phyloP scores from a whole-genome alignment of 2,329 filamentous ascomycete species.

The Calonectria leucothoes region DNA sequence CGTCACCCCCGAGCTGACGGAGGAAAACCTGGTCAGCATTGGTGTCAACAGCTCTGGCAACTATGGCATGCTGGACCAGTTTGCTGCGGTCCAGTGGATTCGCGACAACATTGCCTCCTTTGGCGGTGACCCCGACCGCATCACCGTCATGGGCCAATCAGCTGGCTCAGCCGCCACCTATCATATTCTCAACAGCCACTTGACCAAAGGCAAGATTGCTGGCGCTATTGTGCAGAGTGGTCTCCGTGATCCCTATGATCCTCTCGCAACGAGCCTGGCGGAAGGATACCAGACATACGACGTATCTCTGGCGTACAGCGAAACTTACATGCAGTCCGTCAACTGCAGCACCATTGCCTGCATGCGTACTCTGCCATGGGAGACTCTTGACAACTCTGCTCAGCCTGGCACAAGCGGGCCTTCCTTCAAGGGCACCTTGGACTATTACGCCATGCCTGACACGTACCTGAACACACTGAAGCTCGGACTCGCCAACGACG shows the following conservation, averaged over 20 bases:
- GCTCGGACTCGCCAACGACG: neutral
- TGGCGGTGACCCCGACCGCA: conserved; percentile 16
- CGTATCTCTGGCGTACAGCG: neutral
- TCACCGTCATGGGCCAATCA: conserved; percentile 20
- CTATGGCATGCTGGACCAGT: conserved; percentile 16
- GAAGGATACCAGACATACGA: neutral
- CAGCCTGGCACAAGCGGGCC: neutral
- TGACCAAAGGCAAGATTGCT: conserved; percentile 18
- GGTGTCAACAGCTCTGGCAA: conserved; percentile 10
- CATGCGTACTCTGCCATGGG: neutral
- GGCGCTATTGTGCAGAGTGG: conserved; percentile 21
- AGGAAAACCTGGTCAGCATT: neutral
- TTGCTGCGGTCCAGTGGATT: conserved; percentile 15
- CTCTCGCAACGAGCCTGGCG: neutral
- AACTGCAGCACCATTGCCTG: neutral
- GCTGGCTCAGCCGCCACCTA: conserved; percentile 8
- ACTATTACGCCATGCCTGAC: neutral
- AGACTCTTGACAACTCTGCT: neutral
- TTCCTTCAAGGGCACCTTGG: neutral
- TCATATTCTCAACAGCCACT: conserved; percentile 19
- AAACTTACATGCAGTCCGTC: neutral
- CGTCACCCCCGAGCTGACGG: neutral
- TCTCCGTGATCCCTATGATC: conserved; percentile 14
- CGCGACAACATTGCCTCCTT: conserved; percentile 18
- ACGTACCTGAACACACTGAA: neutral